Percentiles rank a stretch among this genome's conserved stretches.
Evolutionary conservation across 345 rosid genomes (phyloP).

Genomic region (Eucalyptus curtisii): DNA sequence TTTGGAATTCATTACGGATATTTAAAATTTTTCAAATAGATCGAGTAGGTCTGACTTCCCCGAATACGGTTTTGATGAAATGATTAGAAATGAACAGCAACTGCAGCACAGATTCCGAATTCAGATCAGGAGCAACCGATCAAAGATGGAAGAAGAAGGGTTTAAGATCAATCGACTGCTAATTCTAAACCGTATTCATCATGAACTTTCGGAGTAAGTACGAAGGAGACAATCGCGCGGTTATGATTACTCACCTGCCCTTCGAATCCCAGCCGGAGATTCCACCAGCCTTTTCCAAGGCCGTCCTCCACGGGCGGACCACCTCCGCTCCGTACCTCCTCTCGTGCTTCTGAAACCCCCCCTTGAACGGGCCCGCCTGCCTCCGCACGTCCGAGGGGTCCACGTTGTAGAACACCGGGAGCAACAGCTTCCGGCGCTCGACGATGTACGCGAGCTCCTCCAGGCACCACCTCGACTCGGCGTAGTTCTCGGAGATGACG

Average conservation of each 20-base stretch:
- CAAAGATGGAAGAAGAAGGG: not conserved
- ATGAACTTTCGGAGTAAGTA: not conserved
- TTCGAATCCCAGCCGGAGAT: not conserved
- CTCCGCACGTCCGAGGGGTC: constrained; percentile 1
- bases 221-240: not conserved
- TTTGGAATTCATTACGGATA: not conserved
- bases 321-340: not conserved
- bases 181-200: not conserved
- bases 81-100: not conserved
- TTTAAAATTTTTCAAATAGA: too few relatives aligned
- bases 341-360: not conserved
- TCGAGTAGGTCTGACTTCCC: not conserved
- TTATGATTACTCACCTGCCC: not conserved
- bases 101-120: not conserved
- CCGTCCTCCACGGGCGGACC: constrained; percentile 2
- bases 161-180: not conserved
- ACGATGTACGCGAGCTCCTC: constrained; percentile 6
- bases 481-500: constrained; percentile 1
- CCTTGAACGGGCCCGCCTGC: not conserved
- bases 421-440: constrained; percentile 1
- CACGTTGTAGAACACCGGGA: constrained; percentile 8
- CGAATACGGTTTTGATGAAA: not conserved
- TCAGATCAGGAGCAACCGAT: not conserved
- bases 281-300: not conserved
- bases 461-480: constrained; percentile 10